phyloP scores from a whole-genome alignment of 176 grass and related monocot species.

The Oryza glaberrima region DNA sequence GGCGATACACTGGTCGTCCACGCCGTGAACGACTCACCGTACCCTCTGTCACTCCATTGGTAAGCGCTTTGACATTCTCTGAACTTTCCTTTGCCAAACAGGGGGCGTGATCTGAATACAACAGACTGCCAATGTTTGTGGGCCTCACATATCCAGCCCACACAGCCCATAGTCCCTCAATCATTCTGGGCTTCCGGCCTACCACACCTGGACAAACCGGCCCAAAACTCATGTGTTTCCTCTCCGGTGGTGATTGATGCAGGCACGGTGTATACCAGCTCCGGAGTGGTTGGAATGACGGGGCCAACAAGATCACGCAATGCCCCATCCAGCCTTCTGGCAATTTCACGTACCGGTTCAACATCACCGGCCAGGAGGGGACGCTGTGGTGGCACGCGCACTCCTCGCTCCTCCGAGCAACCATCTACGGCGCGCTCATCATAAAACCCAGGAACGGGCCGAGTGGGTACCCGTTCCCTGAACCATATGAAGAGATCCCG shows the following conservation, averaged over 20 bases:
- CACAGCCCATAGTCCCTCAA: background rate
- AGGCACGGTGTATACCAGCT: constrained; percentile 63
- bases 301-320: constrained; percentile 55
- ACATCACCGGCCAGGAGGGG: constrained; percentile 64
- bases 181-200: background rate
- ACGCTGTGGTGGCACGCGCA: constrained; percentile 92
- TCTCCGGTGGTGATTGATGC: background rate
- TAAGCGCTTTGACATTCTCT: background rate
- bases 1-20: constrained; percentile 44
- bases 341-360: constrained; percentile 64
- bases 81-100: background rate
- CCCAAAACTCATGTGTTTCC: no score
- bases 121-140: background rate
- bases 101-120: background rate
- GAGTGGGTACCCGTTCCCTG: constrained; percentile 42
- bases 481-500: constrained; percentile 47
- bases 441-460: constrained; percentile 35
- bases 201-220: no score
- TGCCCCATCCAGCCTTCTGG: constrained; percentile 52
- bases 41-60: constrained; percentile 41
- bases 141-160: background rate
- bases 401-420: constrained; percentile 53
- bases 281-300: constrained; percentile 58
- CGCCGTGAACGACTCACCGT: constrained; percentile 44
- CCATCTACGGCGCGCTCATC: constrained; percentile 65